Evolutionary conservation across 768 basidiomycete genomes (phyloP), one percentile per base, ranked within the genome.

Genomic region (Porphyrellus cyaneotinctus): DNA sequence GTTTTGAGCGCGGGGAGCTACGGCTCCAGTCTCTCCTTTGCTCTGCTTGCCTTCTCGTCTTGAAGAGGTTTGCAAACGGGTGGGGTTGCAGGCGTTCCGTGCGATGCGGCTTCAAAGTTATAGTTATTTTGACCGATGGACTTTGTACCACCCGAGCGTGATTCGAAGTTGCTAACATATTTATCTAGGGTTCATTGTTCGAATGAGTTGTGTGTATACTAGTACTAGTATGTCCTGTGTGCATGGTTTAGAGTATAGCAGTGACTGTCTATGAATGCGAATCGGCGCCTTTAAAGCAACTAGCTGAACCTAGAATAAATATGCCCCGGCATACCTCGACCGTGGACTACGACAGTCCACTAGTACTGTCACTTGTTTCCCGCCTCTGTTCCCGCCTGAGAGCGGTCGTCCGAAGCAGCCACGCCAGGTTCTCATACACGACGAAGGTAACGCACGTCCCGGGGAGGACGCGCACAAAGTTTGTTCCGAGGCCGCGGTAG

Each of bases 361-460:
- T n/a, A n/a, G n/a, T n/a, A n/a, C n/a, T 37, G 22, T 22, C 23
- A 39, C 38, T 26, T 12, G 1, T 14, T 10, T 50, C 53, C 17
- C 22, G 48, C 18, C 20, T 47, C 6, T 62, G 67, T 52, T 78
- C 80, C 28, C 78, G 74, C 53, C 70, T 77, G n/a, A 75, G 73
- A 43, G 88, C 89, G 3, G 78, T 78, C 6, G 80, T 82, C 56
- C 85, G 76, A 38, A 93, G 68, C 24, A 91, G 63, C 90, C 90
- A 93, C 0, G 91, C 90, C 50, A 93, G 66, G 58, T 93, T 93
- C 67, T 93, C 97, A 67, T 98, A 99, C 18, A 97, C 94, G 35
- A 98, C 95, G 59, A 98, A 97, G 6, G 95, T 98, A 42, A 97
- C 89, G 67, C 95, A 97, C 4, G 95, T 98, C 26, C 95, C 97